Base-by-base conservation (phyloP, 495 filamentous ascomycete species). In the Podospora sp. region DNA sequence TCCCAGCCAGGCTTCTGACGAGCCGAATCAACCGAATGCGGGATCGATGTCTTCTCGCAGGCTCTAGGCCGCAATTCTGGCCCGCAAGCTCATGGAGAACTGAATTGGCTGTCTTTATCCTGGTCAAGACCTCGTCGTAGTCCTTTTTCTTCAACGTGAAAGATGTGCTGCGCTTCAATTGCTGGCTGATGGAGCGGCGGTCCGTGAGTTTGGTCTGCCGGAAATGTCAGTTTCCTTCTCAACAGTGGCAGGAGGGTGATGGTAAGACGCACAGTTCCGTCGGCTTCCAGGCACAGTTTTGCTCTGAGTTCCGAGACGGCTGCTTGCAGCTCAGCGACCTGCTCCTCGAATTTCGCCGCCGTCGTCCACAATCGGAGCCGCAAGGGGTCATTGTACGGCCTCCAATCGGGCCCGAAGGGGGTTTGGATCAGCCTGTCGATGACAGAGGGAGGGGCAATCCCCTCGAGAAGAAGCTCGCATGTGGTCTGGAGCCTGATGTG, bases 381-480 rank as follows among this genome's bases (percentile, higher is more conserved):
- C 12, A 68, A 36, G 18, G 20, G 40, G 62, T 52, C 46, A 5
- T 68, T 26, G 56, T 52, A 55, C 16, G 25, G 20, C 21, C 51
- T 64, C 66, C 66, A 68, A 8, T 64, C 62, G 7, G 61, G 55
- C 12, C 60, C 53, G 22, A 60, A 60, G 4, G 66, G 66, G 35
- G 52, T 35, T 24, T 64, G 60, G 12, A 68, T 35, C 46, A 68
- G 20, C 18, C n/a, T 8, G 9, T 68, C 53, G 11, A 64, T 25
- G 22, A 36, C 53, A 1, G 53, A 60, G 4, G 61, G 35, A 12
- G 61, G 55, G 22, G 25, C 66, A 12, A 68, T 18, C 8, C 61
- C 55, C 29, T 60, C 55, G 6, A 68, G 60, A n/a, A 60, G 66
- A 20, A 36, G 33, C 26, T 68, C 66, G 55, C 46, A 68, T 0